Evolutionary conservation across 768 basidiomycete genomes (phyloP).

Genomic region (Lactarius hatsudake): DNA sequence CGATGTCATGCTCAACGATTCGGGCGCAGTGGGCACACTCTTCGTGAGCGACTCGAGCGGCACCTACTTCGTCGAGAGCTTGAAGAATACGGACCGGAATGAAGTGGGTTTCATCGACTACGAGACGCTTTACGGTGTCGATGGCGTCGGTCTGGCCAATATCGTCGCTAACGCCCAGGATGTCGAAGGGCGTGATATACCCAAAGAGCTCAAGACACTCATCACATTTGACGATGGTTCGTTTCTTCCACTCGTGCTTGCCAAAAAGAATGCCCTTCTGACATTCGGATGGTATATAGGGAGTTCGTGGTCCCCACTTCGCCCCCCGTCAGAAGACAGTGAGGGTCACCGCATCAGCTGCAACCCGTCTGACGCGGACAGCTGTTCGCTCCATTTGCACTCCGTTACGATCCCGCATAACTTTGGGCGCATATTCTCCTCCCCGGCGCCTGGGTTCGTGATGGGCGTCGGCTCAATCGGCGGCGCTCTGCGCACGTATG

Average conservation of each 20-base stretch:
- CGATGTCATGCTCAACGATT: conserved; percentile 80
- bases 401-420: conserved; percentile 93
- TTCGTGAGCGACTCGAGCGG: conserved; percentile 97
- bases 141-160: conserved; percentile 91
- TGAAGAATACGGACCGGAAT: conserved; percentile 92
- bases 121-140: conserved; percentile 81
- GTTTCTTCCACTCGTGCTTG: conserved; percentile 1
- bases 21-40: conserved; percentile 72
- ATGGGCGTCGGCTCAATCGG: conserved; percentile 98
- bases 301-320: conserved; percentile 70
- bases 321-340: conserved; percentile 52
- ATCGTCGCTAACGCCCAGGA: conserved; percentile 80
- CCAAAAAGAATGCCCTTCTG: not conserved
- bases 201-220: conserved; percentile 71
- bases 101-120: conserved; percentile 87
- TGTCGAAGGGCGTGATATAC: conserved; percentile 65
- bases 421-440: conserved; percentile 91
- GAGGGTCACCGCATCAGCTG: conserved; percentile 66
- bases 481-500: conserved; percentile 60
- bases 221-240: conserved; percentile 90
- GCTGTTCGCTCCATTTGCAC: conserved; percentile 86
- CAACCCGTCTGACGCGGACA: conserved; percentile 49
- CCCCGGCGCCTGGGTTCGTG: conserved; percentile 88
- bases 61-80: conserved; percentile 87
- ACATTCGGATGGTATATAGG: conserved; percentile 36